Percentiles rank a stretch among this genome's conserved stretches.
These are phyloP conservation scores for Teratosphaeria nubilosa DNA, from an alignment of 2,329 filamentous ascomycete species.

Conservation along the genomic window DNA sequence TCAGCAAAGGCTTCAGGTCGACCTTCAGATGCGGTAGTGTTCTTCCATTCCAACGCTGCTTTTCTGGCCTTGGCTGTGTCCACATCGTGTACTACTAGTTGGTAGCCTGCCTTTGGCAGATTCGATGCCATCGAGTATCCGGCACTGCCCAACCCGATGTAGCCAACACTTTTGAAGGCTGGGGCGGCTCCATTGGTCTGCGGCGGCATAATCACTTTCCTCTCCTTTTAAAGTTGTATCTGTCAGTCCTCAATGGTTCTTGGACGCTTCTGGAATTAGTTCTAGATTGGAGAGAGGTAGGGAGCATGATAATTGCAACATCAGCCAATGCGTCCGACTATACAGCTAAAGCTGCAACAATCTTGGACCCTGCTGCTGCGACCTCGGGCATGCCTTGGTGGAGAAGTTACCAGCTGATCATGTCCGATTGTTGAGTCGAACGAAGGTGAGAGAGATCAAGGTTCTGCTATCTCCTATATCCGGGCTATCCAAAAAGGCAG, in stretches of 20 bases:
- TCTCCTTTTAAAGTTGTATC: neutral
- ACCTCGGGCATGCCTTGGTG: constrained; percentile 1
- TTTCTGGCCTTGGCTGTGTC: constrained; percentile 16
- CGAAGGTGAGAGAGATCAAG: neutral
- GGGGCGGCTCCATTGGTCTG: neutral
- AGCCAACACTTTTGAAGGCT: constrained; percentile 21
- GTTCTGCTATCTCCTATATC: neutral
- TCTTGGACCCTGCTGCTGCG: neutral
- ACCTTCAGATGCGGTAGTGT: constrained; percentile 20
- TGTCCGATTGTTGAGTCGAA: neutral
- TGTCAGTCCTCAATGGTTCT: neutral
- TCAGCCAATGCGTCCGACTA: too few species aligned
- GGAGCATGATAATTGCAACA: too few species aligned
- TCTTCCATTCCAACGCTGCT: constrained; percentile 17
- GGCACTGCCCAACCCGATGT: constrained; percentile 27
- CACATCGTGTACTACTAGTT: constrained; percentile 23
- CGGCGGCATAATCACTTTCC: neutral
- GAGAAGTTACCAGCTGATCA: neutral
- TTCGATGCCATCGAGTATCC: constrained; percentile 26
- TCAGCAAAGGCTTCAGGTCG: constrained; percentile 21
- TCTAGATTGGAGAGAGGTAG: too few species aligned
- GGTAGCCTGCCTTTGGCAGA: constrained; percentile 24
- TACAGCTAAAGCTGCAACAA: neutral
- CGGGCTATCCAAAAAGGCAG: neutral
- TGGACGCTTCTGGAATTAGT: too few species aligned